Conservation (phyloP, 2,329 filamentous ascomycete genomes). For the Mollisia scopiformis region DNA sequence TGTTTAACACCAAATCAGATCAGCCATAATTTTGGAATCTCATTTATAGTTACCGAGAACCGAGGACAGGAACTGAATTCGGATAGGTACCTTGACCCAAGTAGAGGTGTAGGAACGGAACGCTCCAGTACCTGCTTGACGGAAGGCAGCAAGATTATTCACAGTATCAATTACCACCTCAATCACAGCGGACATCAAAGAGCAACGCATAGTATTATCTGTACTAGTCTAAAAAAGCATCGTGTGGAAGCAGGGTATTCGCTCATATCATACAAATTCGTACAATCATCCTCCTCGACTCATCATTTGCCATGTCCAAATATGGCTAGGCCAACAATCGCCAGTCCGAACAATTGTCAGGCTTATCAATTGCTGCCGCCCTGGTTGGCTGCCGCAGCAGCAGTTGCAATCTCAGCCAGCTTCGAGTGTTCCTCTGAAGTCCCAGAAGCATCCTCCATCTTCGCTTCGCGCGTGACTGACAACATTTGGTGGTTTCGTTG, state of each 20-base stretch:
- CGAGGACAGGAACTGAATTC: background rate
- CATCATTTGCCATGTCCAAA: background rate
- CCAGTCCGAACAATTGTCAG: too few species aligned
- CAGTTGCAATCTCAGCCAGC: conserved; percentile 8
- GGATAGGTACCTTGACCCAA: background rate
- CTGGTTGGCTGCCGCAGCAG: background rate
- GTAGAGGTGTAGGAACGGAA: too few species aligned
- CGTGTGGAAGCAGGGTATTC: background rate
- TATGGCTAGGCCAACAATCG: too few species aligned
- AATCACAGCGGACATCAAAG: background rate
- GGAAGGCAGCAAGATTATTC: background rate
- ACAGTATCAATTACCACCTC: background rate
- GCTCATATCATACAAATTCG: background rate
- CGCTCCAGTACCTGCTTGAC: too few species aligned
- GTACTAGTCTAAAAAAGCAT: background rate
- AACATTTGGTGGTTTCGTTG: background rate
- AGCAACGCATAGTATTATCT: background rate
- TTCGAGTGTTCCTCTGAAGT: background rate
- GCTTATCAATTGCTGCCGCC: too few species aligned
- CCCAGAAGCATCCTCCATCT: background rate
- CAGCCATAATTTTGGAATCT: background rate
- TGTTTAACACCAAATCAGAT: background rate
- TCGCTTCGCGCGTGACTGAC: background rate
- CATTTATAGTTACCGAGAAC: background rate
- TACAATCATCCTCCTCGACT: background rate